Evolutionary conservation across 441 rosid species (phyloP).

Genomic region (Adansonia gregorii): DNA sequence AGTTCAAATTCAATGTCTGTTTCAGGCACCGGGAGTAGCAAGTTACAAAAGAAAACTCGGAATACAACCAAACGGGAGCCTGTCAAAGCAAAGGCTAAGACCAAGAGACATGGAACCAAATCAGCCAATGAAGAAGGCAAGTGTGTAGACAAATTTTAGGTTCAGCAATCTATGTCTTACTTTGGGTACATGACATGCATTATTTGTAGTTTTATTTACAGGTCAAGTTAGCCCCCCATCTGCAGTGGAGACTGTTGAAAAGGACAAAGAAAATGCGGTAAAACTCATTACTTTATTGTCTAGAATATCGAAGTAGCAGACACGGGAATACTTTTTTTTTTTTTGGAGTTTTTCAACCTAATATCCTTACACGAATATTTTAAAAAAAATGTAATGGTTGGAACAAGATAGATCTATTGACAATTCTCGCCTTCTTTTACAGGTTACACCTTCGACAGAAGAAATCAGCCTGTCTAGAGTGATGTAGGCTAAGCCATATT

Average conservation of each 20-base stretch:
- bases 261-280: conserved; percentile 84
- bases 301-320: too few relatives aligned
- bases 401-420: too few relatives aligned
- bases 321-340: background rate
- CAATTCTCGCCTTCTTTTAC: background rate
- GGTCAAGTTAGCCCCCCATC: conserved; percentile 48
- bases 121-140: conserved; percentile 52
- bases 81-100: conserved; percentile 44
- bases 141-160: background rate
- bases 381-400: background rate
- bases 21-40: conserved; percentile 42
- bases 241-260: conserved; percentile 39
- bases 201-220: conserved; percentile 28
- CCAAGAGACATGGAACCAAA: conserved; percentile 47
- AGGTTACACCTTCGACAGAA: conserved; percentile 23
- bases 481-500: background rate
- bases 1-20: conserved; percentile 47
- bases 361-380: too few relatives aligned
- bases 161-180: background rate
- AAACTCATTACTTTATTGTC: background rate
- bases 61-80: conserved; percentile 52
- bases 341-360: too few relatives aligned
- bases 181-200: background rate
- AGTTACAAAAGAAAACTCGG: conserved; percentile 56
- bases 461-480: conserved; percentile 10